phyloP scores from a whole-genome alignment of 345 rosid species.

The Xanthoceras sorbifolium region DNA sequence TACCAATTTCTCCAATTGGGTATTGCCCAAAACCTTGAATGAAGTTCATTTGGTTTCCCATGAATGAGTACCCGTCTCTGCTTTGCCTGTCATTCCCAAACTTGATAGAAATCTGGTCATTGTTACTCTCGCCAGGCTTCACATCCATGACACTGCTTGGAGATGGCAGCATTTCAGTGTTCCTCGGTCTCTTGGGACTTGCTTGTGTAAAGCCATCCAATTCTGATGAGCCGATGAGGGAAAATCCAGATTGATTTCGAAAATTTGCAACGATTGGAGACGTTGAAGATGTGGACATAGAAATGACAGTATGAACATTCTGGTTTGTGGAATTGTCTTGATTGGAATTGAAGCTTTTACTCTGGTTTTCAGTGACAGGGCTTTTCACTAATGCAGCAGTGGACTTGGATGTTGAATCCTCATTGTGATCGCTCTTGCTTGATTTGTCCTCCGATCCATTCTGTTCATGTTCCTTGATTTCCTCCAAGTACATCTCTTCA shows the following conservation, averaged over 20 bases:
- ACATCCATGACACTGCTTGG: constrained; percentile 43
- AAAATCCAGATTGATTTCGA: constrained; percentile 58
- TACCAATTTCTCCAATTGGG: constrained; percentile 80
- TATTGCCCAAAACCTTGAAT: constrained; percentile 87
- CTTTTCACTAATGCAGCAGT: constrained; percentile 49
- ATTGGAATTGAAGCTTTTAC: constrained; percentile 38
- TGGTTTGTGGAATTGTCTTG: constrained; percentile 36
- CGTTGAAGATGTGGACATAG: constrained; percentile 49
- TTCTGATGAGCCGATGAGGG: constrained; percentile 65
- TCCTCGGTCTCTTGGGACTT: constrained; percentile 79
- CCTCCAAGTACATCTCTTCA: constrained; percentile 95
- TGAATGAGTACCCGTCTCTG: constrained; percentile 78
- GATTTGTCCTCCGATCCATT: constrained; percentile 62
- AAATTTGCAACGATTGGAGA: constrained; percentile 46
- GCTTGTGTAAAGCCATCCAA: constrained; percentile 73
- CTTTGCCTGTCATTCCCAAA: constrained; percentile 60
- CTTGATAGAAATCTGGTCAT: constrained; percentile 54
- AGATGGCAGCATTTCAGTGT: constrained; percentile 53
- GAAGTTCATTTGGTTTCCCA: constrained; percentile 66
- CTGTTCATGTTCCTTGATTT: constrained; percentile 75
- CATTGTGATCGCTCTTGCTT: constrained; percentile 59
- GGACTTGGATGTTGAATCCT: constrained; percentile 65
- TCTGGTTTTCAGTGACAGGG: constrained; percentile 33
- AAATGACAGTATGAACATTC: constrained; percentile 38
- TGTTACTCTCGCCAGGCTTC: constrained; percentile 46